phyloP scores from a whole-genome alignment of 1,284 basidiomycete species.

The Meripilus lineatus region DNA sequence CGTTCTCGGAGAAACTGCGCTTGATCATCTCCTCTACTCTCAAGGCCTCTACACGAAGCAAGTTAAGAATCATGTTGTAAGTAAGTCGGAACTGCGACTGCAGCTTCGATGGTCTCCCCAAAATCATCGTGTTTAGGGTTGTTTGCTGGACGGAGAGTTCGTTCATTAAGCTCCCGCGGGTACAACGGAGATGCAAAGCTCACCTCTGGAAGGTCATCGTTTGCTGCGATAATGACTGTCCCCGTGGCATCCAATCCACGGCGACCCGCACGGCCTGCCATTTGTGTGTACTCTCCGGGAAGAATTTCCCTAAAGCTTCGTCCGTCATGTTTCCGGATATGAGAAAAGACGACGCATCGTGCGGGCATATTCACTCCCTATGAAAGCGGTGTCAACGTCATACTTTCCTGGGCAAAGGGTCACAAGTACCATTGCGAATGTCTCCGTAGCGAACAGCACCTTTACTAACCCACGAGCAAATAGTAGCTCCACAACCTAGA shows the following conservation, averaged over 20 bases:
- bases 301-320: slow-evolving; percentile 86
- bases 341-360: slow-evolving; percentile 94
- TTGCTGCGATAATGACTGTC: slow-evolving; percentile 89
- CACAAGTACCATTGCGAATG: slow-evolving; percentile 88
- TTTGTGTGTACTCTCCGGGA: slow-evolving; percentile 95
- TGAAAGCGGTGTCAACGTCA: slow-evolving; percentile 4
- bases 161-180: slow-evolving; percentile 5
- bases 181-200: slow-evolving; percentile 17
- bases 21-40: slow-evolving; percentile 99
- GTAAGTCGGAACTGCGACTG: slow-evolving; percentile 96
- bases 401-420: background rate
- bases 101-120: slow-evolving; percentile 90
- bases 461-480: slow-evolving; percentile 97
- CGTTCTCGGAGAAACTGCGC: slow-evolving; percentile 97
- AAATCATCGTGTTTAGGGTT: slow-evolving; percentile 84
- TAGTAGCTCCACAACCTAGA: slow-evolving; percentile 89
- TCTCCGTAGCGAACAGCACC: slow-evolving; percentile 97
- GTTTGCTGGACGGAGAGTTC: slow-evolving; percentile 47
- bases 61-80: slow-evolving; percentile 99
- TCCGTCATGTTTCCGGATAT: slow-evolving; percentile 95
- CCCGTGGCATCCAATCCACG: slow-evolving; percentile 95
- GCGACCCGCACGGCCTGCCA: slow-evolving; percentile 97
- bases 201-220: slow-evolving; percentile 86
- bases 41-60: slow-evolving; percentile 94
- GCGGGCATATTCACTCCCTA: slow-evolving; percentile 99